phyloP scores from a whole-genome alignment of 2,329 filamentous ascomycete species.

The Colletotrichum chrysophilum region DNA sequence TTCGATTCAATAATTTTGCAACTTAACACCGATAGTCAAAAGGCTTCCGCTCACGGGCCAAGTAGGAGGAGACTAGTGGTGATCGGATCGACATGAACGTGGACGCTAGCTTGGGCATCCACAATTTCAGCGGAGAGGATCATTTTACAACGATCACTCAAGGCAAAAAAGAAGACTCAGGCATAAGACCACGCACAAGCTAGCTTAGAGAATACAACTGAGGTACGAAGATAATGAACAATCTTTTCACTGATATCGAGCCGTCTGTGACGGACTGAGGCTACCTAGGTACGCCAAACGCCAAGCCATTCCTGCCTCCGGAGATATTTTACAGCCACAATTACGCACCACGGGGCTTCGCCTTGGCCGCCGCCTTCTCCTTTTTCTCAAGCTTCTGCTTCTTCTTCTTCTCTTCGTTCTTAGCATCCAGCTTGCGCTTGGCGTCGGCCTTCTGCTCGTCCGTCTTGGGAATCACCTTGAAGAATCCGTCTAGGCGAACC shows the following conservation, averaged over 20 bases:
- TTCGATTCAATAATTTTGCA: not conserved
- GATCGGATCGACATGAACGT: not conserved
- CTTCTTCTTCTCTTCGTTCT: slow-evolving; percentile 92
- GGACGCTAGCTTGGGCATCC: not conserved
- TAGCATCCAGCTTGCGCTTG: slow-evolving; percentile 94
- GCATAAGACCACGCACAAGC: not conserved
- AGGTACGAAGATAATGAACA: not conserved
- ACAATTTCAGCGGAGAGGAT: not conserved
- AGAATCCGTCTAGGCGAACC: slow-evolving; percentile 92
- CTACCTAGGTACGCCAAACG: not conserved
- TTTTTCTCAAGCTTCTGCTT: slow-evolving; percentile 94
- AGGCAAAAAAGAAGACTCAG: not conserved
- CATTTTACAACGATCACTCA: not conserved
- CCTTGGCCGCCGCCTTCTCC: slow-evolving; percentile 90
- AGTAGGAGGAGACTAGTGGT: not conserved
- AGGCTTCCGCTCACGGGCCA: too few species aligned
- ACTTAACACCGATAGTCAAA: not conserved
- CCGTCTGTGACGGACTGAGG: not conserved
- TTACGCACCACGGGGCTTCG: slow-evolving; percentile 75
- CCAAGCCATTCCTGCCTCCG: not conserved
- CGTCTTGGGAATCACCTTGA: slow-evolving; percentile 90
- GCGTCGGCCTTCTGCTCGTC: slow-evolving; percentile 82
- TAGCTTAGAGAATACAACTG: not conserved
- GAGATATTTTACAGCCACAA: not conserved
- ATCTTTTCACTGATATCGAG: not conserved